Base-by-base conservation (phyloP, 2,329 filamentous ascomycete species). In the Nigrospora oryzae region DNA sequence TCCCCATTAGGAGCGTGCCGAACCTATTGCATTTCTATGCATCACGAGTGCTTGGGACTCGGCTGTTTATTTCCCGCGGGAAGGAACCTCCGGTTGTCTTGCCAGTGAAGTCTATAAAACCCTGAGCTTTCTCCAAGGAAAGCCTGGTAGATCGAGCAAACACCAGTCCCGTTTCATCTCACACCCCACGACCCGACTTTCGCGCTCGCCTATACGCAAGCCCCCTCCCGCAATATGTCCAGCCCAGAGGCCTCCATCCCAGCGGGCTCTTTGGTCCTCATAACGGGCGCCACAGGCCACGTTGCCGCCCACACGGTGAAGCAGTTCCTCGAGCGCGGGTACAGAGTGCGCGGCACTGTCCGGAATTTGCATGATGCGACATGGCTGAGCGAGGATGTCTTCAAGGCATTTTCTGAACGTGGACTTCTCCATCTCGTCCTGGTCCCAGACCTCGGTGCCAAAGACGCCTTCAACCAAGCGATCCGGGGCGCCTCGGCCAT, bases 401-500 rank as follows among this genome's bases (percentile, higher is more conserved):
- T 67, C 42, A 51, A 58, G 8, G 13, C 51, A 1, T 57, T 57
- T 14, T 56, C 57, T 28, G 58, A 58, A 0, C 39, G 16, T 1
- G 58, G 55, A 7, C 46, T 51, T 3, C 66, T 73, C 38, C 63
- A 69, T 31, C 53, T 67, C 4, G 56, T 64, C 5, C 46, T 59
- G 5, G 60, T 75, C 2, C 53, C 62, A 1, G 59, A 71, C 14
- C 56, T 75, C 30, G 54, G 56, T 3, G 53, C 56, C 3, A 42
- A 58, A 1, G 58, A 60, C n/a, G 63, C 62, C 1, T 67, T 71
- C 38, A 60, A 70, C 33, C 54, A 62, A 14, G 65, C 62, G 4
- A 51, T 67, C 46, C 63, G 66, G 46, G 69, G 64, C n/a, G 61
- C 63, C 16, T 56, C 63, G 2, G 69, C 66, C 4, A 61, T 75